These are phyloP conservation scores for Suhomyces sp. DNA, from an alignment of 805 yeast genomes.

Conservation along the genomic window DNA sequence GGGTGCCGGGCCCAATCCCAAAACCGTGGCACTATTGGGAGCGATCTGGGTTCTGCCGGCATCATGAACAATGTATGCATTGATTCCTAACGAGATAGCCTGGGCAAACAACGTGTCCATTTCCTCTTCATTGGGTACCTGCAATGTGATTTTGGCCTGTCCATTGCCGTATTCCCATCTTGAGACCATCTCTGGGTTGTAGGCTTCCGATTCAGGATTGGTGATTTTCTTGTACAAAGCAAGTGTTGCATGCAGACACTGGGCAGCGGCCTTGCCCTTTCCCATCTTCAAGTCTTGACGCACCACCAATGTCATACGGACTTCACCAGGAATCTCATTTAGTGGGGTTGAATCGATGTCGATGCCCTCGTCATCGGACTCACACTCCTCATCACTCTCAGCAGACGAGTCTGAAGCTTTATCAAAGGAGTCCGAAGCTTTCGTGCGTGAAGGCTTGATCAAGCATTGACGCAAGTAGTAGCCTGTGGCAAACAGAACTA, in stretches of 20 bases:
- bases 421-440: background rate
- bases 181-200: slow-evolving; percentile 59
- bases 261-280: slow-evolving; percentile 96
- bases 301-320: slow-evolving; percentile 81
- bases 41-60: slow-evolving; percentile 97
- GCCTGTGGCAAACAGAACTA: slow-evolving; percentile 38
- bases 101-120: slow-evolving; percentile 75
- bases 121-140: slow-evolving; percentile 64
- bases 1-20: slow-evolving; percentile 98
- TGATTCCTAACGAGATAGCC: slow-evolving; percentile 76
- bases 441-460: slow-evolving; percentile 14
- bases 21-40: slow-evolving; percentile 93
- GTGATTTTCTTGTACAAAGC: slow-evolving; percentile 76
- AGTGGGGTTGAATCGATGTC: slow-evolving; percentile 60
- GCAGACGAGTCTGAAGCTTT: slow-evolving; percentile 15
- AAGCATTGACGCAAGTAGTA: slow-evolving; percentile 21
- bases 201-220: slow-evolving; percentile 47
- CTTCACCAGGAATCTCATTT: slow-evolving; percentile 73
- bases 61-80: slow-evolving; percentile 81
- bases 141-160: slow-evolving; percentile 90
- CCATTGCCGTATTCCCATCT: slow-evolving; percentile 81
- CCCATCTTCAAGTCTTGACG: slow-evolving; percentile 89
- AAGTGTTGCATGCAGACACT: slow-evolving; percentile 96
- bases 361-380: slow-evolving; percentile 49
- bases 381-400: slow-evolving; percentile 37